Conservation (phyloP, 495 filamentous ascomycete species). For the Penicillium riverlandense region DNA sequence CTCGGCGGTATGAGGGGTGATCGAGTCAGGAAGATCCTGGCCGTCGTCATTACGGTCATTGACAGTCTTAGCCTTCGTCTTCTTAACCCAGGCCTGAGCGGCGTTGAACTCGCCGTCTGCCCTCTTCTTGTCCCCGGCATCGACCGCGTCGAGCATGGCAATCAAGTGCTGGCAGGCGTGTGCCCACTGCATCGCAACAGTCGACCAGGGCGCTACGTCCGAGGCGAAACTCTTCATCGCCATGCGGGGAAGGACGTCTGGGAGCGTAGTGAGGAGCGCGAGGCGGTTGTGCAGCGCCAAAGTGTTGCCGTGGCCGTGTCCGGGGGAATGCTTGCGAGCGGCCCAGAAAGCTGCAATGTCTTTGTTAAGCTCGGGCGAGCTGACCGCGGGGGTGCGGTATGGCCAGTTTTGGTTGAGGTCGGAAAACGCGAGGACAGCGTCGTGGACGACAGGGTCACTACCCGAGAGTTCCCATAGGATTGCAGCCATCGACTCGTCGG, state of each 20-base stretch:
- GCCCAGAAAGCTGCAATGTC: conserved; percentile 9
- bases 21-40: conserved; percentile 7
- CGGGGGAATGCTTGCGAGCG: neutral
- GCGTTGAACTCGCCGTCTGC: conserved; percentile 6
- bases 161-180: conserved; percentile 9
- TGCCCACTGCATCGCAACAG: conserved; percentile 8
- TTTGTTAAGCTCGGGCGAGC: conserved; percentile 2
- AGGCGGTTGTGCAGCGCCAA: conserved; percentile 1
- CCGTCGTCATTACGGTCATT: conserved; percentile 7
- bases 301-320: neutral
- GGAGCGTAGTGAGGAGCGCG: neutral
- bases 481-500: conserved; percentile 2
- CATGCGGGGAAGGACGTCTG: conserved; percentile 6
- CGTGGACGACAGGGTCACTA: neutral
- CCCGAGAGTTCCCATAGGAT: conserved; percentile 7
- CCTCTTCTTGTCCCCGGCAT: neutral
- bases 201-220: conserved; percentile 10
- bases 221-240: conserved; percentile 7
- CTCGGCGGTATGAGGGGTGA: conserved; percentile 4
- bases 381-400: conserved; percentile 1
- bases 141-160: conserved; percentile 5
- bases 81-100: conserved; percentile 7
- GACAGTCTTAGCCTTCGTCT: conserved; percentile 12
- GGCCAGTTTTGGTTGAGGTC: conserved; percentile 13
- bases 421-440: conserved; percentile 4